Conservation (phyloP, 208 protist genomes). For the Trypanosoma mega region DNA sequence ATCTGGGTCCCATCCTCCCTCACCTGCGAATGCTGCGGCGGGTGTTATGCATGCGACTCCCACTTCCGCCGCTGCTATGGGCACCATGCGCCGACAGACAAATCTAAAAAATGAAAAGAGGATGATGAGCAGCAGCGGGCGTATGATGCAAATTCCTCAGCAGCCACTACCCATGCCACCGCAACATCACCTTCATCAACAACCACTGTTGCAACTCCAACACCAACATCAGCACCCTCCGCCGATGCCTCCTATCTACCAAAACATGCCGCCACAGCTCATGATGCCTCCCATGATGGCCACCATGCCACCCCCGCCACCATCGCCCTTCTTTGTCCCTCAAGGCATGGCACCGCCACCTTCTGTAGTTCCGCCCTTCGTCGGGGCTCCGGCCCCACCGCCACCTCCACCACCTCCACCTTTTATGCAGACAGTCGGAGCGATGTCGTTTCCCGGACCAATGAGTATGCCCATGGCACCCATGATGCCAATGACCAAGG, state of each 20-base stretch:
- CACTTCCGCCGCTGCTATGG: background rate
- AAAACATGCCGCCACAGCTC: slow-evolving; percentile 30
- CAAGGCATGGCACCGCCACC: background rate
- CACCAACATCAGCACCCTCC: too few relatives aligned
- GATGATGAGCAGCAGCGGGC: too few relatives aligned
- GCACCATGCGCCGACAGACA: background rate
- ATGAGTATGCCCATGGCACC: slow-evolving; percentile 19
- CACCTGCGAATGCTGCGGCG: too few relatives aligned
- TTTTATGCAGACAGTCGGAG: slow-evolving; percentile 13
- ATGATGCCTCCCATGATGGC: slow-evolving; percentile 30
- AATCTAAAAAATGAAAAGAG: background rate
- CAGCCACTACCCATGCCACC: too few relatives aligned
- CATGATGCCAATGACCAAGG: slow-evolving; percentile 36
- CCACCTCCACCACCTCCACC: slow-evolving; percentile 10
- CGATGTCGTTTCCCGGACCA: slow-evolving; percentile 5
- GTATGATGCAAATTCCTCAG: too few relatives aligned
- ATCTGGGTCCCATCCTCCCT: too few relatives aligned
- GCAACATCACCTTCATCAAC: too few relatives aligned
- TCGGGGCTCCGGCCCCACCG: slow-evolving; percentile 12
- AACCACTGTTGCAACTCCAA: too few relatives aligned
- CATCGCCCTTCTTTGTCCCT: background rate
- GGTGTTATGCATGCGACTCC: background rate
- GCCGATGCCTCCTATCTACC: slow-evolving; percentile 13
- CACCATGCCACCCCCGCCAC: slow-evolving; percentile 9
- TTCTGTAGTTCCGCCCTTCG: background rate